A percentile compares a stretch with the other conserved stretches of the same genome.
These are phyloP conservation scores for Capronia coronata DNA, from an alignment of 2,329 filamentous ascomycete genomes.

Conservation along the genomic window DNA sequence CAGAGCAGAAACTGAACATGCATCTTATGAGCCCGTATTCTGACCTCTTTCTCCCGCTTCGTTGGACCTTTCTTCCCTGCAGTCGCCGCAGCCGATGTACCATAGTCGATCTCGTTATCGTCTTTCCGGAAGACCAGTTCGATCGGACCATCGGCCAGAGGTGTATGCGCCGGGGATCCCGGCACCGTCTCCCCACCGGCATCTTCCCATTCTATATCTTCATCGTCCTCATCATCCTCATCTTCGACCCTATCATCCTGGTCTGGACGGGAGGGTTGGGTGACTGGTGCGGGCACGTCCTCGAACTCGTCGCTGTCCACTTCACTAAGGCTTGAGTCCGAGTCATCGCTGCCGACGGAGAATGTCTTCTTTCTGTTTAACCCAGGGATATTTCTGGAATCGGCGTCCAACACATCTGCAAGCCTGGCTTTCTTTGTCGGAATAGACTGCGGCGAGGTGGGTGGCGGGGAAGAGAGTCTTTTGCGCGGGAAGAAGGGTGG, in stretches of 20 bases:
- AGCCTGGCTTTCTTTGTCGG: conserved; percentile 29
- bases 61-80: conserved; percentile 74
- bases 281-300: conserved; percentile 37
- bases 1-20: conserved; percentile 84
- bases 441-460: conserved; percentile 24
- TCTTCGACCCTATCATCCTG: conserved; percentile 61
- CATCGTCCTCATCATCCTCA: conserved; percentile 58
- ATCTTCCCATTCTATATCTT: conserved; percentile 55
- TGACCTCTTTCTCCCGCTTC: conserved; percentile 73
- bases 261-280: conserved; percentile 32
- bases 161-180: conserved; percentile 39
- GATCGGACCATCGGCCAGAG: conserved; percentile 56
- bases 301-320: conserved; percentile 51
- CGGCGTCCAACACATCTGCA: conserved; percentile 21
- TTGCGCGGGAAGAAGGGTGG: conserved; percentile 44
- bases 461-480: conserved; percentile 34
- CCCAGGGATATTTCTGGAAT: conserved; percentile 14
- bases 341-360: conserved; percentile 27
- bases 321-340: conserved; percentile 37
- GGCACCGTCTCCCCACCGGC: conserved; percentile 40
- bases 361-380: conserved; percentile 15
- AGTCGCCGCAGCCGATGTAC: conserved; percentile 53
- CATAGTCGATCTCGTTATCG: conserved; percentile 46
- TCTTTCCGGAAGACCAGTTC: conserved; percentile 64
- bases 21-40: conserved; percentile 73